Percentiles rank a stretch among this genome's conserved stretches.
These are phyloP conservation scores for Cladobotryum protrusum DNA, from an alignment of 2,329 filamentous ascomycete genomes.

Conservation along the genomic window DNA sequence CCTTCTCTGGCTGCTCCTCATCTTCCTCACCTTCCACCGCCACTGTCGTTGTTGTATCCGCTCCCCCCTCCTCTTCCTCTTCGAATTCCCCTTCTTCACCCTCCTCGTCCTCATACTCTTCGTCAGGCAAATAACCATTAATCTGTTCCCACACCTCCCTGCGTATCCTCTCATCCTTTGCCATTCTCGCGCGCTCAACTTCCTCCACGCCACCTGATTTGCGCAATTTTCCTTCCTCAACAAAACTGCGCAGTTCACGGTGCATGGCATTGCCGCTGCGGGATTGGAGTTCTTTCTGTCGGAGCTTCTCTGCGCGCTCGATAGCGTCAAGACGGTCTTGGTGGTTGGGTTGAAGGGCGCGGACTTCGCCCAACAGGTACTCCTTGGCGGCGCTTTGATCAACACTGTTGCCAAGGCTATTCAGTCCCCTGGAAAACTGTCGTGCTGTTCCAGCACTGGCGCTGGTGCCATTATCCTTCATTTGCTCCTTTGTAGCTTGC, in stretches of 20 bases:
- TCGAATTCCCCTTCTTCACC: constrained; percentile 20
- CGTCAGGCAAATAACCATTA: constrained; percentile 49
- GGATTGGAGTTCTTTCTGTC: constrained; percentile 80
- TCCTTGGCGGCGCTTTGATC: constrained; percentile 84
- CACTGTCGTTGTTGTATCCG: constrained; percentile 12
- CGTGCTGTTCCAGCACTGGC: constrained; percentile 45
- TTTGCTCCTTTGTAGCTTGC: constrained; percentile 96
- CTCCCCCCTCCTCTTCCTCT: constrained; percentile 14
- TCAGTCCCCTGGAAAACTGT: constrained; percentile 50
- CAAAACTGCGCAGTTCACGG: constrained; percentile 78
- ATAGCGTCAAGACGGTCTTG: constrained; percentile 91
- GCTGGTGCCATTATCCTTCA: constrained; percentile 62
- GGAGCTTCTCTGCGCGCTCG: constrained; percentile 87
- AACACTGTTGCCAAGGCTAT: constrained; percentile 45
- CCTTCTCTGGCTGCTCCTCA: constrained; percentile 6
- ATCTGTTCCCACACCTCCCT: constrained; percentile 69
- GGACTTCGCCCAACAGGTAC: constrained; percentile 84
- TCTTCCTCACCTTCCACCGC: constrained; percentile 16
- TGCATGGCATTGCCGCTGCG: constrained; percentile 71
- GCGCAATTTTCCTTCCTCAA: constrained; percentile 85
- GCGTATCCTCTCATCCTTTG: constrained; percentile 80
- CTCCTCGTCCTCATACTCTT: constrained; percentile 35
- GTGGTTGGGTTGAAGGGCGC: constrained; percentile 90
- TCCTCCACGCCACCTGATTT: constrained; percentile 95
- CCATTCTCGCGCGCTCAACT: constrained; percentile 74